These are phyloP conservation scores for Diaporthe eres DNA, from an alignment of 2,329 filamentous ascomycete species.

Conservation along the genomic window DNA sequence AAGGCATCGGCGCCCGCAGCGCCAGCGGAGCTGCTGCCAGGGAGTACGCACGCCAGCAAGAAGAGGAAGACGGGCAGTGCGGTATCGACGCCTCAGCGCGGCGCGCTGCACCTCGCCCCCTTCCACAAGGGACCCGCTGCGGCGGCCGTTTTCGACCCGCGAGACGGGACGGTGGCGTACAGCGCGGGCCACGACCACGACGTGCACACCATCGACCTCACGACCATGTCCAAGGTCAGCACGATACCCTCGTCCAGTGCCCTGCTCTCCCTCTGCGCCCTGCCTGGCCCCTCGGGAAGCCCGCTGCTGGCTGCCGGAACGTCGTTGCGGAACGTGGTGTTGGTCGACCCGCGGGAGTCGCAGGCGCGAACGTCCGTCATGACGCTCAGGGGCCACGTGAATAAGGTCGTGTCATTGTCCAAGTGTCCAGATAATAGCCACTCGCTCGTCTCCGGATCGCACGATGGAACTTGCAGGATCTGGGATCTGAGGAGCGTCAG, in stretches of 20 bases:
- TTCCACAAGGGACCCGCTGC: constrained; percentile 83
- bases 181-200: constrained; percentile 93
- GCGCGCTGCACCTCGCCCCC: constrained; percentile 80
- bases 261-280: constrained; percentile 82
- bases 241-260: constrained; percentile 87
- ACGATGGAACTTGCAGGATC: constrained; percentile 92
- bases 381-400: constrained; percentile 92
- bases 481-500: constrained; percentile 89
- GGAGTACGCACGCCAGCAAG: constrained; percentile 75
- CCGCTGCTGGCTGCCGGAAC: constrained; percentile 80
- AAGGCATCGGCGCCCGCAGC: constrained; percentile 83
- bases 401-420: constrained; percentile 71
- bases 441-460: constrained; percentile 88
- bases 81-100: constrained; percentile 75
- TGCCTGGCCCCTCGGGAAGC: constrained; percentile 71
- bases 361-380: constrained; percentile 84
- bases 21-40: constrained; percentile 77
- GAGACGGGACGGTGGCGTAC: constrained; percentile 90
- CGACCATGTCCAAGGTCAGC: constrained; percentile 83
- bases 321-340: constrained; percentile 86
- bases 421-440: constrained; percentile 77
- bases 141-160: constrained; percentile 86
- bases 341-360: constrained; percentile 90
- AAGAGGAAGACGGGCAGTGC: constrained; percentile 76
- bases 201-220: constrained; percentile 90